These are phyloP conservation scores for Hermanozyma aechmeae DNA, from an alignment of 805 yeast genomes.

Conservation along the genomic window DNA sequence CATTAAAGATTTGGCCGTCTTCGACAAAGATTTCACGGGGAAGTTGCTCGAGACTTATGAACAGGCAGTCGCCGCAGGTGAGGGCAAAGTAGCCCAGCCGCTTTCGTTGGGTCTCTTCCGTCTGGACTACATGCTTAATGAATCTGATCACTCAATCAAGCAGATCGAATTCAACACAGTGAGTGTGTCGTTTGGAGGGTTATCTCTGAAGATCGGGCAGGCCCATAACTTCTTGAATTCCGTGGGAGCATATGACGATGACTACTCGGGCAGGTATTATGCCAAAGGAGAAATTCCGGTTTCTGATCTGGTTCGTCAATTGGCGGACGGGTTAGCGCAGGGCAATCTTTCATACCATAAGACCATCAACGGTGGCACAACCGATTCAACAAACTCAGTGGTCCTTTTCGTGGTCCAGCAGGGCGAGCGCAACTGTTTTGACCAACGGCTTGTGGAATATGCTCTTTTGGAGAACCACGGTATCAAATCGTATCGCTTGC, in stretches of 20 bases:
- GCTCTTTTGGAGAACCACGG: conserved; percentile 47
- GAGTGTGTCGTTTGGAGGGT: conserved; percentile 90
- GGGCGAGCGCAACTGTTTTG: conserved; percentile 81
- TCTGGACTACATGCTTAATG: conserved; percentile 73
- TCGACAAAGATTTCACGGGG: conserved; percentile 76
- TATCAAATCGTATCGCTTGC: conserved; percentile 55
- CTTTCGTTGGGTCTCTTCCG: conserved; percentile 78
- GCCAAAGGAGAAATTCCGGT: conserved; percentile 47
- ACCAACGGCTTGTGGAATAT: conserved; percentile 80
- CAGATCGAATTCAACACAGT: conserved; percentile 97
- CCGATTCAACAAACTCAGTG: conserved; percentile 27
- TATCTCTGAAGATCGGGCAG: conserved; percentile 70
- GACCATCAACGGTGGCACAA: conserved; percentile 3
- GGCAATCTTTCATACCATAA: conserved; percentile 50
- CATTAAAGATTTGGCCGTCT: conserved; percentile 42
- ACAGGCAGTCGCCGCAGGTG: conserved; percentile 37
- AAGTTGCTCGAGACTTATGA: conserved; percentile 55
- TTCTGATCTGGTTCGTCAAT: conserved; percentile 51
- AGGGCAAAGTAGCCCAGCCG: conserved; percentile 42
- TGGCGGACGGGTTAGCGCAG: conserved; percentile 62
- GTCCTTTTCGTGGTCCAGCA: conserved; percentile 78
- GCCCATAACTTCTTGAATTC: conserved; percentile 61
- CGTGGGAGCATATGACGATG: conserved; percentile 44
- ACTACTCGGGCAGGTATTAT: conserved; percentile 32
- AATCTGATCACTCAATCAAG: conserved; percentile 46